Percentiles rank a stretch among this genome's conserved stretches.
These are phyloP conservation scores for Aspergillus cristatus DNA, from an alignment of 495 filamentous ascomycete genomes.

Conservation along the genomic window DNA sequence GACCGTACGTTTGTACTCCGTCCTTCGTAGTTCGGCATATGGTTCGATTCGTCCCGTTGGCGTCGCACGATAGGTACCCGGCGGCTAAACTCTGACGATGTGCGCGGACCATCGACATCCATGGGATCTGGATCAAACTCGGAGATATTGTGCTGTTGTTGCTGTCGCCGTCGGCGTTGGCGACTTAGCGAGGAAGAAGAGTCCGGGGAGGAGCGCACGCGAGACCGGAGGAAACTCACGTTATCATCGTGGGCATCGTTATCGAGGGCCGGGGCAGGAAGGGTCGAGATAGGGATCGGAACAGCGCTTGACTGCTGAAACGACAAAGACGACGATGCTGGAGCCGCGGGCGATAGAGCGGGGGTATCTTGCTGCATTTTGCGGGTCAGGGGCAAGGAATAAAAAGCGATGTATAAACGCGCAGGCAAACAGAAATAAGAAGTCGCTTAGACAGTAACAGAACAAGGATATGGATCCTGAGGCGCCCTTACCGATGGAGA, in stretches of 20 bases:
- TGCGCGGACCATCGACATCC: conserved; percentile 33
- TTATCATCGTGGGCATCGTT: conserved; percentile 52
- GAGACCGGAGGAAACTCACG: conserved; percentile 48
- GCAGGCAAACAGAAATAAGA: too few relatives aligned
- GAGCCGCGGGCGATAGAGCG: conserved; percentile 15
- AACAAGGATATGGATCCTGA: too few relatives aligned
- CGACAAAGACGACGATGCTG: conserved; percentile 19
- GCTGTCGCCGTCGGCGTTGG: conserved; percentile 27
- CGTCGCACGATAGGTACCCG: conserved; percentile 34
- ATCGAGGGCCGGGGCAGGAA: conserved; percentile 26
- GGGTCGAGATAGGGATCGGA: conserved; percentile 33
- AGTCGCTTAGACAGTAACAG: too few relatives aligned
- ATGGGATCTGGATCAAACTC: conserved; percentile 32
- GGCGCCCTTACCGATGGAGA: conserved; percentile 12
- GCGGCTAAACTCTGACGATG: conserved; percentile 31
- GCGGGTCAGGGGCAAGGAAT: too few relatives aligned
- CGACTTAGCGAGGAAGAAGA: conserved; percentile 27
- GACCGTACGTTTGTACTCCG: conserved; percentile 39
- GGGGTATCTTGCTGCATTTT: conserved; percentile 26
- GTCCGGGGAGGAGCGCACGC: conserved; percentile 23
- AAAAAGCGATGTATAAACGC: too few relatives aligned
- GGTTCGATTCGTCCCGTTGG: conserved; percentile 16
- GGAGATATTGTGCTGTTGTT: conserved; percentile 9
- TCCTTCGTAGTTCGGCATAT: conserved; percentile 38
- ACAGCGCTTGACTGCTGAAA: conserved; percentile 18